Evolutionary conservation across 805 yeast species (phyloP), one percentile per base, ranked within the genome.

Genomic region (Spathaspora arborariae): DNA sequence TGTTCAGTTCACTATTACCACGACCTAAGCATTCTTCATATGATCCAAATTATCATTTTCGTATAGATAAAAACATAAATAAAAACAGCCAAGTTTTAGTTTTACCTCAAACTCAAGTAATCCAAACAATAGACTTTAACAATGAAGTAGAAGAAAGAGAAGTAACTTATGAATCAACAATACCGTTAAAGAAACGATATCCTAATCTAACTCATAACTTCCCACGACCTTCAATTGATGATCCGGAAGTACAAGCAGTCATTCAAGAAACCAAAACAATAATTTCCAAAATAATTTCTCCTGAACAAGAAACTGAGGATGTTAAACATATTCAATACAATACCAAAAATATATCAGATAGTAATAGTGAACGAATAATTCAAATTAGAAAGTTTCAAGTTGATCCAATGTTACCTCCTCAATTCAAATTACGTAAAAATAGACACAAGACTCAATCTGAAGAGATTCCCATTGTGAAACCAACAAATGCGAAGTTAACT

Each of bases 391-490:
- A 84, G 45, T 77, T 72, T 39, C 76, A 81, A 50, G 75, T 77
- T 41, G 98, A 92, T 66, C 98, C 98, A 0, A 76, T 91, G 77
- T 81, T 88, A 30, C 97, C 97, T 0, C 82, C 91, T 0, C 80
- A 81, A 47, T 82, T 84, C 65, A 84, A 82, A 58, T 74, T 85
- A 45, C 80, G 89, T 33, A 84, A 85, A 51, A 81, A 86, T 24
- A 85, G 94, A 4, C 82, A 80, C 35, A 56, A 56, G 41, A 84
- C 87, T 0, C 77, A 85, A 0, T 80, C 88, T 1, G 74, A 74
- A 1, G 74, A 79, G 2, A 62, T 62, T n/a, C 95, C 96, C 0
- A 79, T 88, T 0, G 74, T 89, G 39, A 63, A 67, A 35, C 21
- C 21, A 6, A 15, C 20, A 9, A 20, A 15, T 24, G 38, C 35